phyloP scores from a whole-genome alignment of 148 eudicot genomes.

The Rhododendron ovatum region DNA sequence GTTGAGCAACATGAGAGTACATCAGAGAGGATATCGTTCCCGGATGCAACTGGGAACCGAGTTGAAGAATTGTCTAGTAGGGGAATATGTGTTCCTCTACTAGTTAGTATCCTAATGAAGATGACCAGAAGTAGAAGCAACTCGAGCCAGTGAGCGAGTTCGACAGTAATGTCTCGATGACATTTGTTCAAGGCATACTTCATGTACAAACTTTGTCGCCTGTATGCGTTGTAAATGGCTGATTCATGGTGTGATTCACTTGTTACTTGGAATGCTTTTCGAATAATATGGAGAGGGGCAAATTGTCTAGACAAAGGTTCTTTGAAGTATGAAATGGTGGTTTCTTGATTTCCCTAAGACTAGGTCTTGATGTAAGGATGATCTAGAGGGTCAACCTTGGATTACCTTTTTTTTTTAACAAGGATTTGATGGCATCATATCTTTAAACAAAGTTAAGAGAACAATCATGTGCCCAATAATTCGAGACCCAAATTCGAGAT shows the following conservation, averaged over 20 bases:
- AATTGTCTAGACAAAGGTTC: neutral
- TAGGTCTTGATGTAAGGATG: neutral
- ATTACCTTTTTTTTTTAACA: too few relatives aligned
- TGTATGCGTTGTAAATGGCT: neutral
- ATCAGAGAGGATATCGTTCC: neutral
- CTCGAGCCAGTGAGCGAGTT: conserved; percentile 12
- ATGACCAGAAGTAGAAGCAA: conserved; percentile 25
- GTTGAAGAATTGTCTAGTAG: conserved; percentile 16
- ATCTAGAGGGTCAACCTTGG: neutral
- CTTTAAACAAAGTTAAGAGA: too few relatives aligned
- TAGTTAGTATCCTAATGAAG: conserved; percentile 22
- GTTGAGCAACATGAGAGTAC: neutral
- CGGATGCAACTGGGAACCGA: conserved; percentile 2
- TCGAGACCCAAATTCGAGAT: too few relatives aligned
- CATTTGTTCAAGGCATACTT: neutral
- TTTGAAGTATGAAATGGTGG: neutral
- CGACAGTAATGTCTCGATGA: neutral
- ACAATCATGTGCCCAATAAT: too few relatives aligned
- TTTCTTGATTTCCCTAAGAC: neutral
- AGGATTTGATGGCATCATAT: too few relatives aligned
- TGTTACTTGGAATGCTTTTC: neutral
- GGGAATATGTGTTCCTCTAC: conserved; percentile 50
- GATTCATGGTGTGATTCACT: neutral
- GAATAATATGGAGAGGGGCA: neutral
- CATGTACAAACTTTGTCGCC: neutral